A percentile compares a stretch with the other conserved stretches of the same genome.
These are phyloP conservation scores for Pistacia atlantica DNA, from an alignment of 345 rosid species.

Conservation along the genomic window DNA sequence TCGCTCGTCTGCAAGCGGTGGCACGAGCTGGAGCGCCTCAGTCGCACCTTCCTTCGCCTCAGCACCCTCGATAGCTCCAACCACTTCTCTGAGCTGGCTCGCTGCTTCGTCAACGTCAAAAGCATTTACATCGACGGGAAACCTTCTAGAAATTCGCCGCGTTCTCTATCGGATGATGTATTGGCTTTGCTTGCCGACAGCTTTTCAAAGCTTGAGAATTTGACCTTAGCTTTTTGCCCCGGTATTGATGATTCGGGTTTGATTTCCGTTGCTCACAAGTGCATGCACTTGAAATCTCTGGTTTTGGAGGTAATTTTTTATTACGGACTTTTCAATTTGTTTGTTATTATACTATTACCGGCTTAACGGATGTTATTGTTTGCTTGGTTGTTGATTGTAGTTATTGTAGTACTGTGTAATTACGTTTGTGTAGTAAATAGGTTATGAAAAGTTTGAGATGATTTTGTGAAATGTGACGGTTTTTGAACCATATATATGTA, in stretches of 20 bases:
- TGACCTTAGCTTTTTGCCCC: constrained; percentile 88
- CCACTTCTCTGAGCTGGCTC: constrained; percentile 55
- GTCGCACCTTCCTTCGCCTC: constrained; percentile 78
- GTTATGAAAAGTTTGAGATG: no score
- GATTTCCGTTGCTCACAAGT: constrained; percentile 59
- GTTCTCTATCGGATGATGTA: constrained; percentile 69
- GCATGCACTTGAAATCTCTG: constrained; percentile 61
- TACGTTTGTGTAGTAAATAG: no score
- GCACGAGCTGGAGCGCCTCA: constrained; percentile 72
- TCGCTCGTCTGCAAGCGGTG: constrained; percentile 94
- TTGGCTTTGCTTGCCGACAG: constrained; percentile 62
- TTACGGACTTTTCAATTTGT: background rate
- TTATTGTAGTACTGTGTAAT: no score
- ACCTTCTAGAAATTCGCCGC: constrained; percentile 37
- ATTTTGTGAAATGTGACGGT: no score
- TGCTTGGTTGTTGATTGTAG: no score
- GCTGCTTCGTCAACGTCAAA: constrained; percentile 65
- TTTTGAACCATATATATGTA: no score
- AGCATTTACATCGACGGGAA: constrained; percentile 75
- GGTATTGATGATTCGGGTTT: constrained; percentile 68
- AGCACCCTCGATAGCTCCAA: constrained; percentile 78
- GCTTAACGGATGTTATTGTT: no score
- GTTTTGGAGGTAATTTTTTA: constrained; percentile 66
- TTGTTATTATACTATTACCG: background rate
- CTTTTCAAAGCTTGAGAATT: constrained; percentile 64